Conservation (phyloP, 148 eudicot species). For the Polygonum aviculare region DNA sequence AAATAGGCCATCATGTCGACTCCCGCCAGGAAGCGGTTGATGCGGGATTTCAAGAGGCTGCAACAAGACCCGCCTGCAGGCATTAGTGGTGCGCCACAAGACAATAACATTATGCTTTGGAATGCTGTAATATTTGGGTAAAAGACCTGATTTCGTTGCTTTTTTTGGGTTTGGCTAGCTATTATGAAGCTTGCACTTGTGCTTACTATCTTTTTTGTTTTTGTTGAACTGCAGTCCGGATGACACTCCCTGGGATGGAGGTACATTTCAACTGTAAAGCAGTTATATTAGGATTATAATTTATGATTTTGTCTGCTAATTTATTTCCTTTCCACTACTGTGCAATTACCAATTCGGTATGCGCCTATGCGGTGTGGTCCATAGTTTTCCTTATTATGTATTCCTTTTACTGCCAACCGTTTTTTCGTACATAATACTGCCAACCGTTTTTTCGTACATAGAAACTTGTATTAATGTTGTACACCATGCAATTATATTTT, state of each 20-base stretch:
- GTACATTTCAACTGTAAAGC: slow-evolving; percentile 20
- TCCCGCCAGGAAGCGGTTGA: slow-evolving; percentile 59
- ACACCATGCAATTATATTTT: not conserved
- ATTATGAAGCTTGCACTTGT: not conserved
- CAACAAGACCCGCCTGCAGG: slow-evolving; percentile 77
- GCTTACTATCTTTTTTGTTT: slow-evolving; percentile 3
- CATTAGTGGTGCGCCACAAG: slow-evolving; percentile 67
- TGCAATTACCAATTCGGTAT: not conserved
- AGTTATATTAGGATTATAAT: not conserved
- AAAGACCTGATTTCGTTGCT: not conserved
- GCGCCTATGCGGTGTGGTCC: not conserved
- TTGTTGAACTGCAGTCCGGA: slow-evolving; percentile 49
- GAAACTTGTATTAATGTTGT: not conserved
- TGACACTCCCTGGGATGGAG: slow-evolving; percentile 83
- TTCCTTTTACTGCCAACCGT: not conserved
- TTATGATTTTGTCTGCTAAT: not conserved
- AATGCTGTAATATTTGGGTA: slow-evolving; percentile 76
- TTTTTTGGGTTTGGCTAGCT: not conserved
- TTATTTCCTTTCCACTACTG: not conserved
- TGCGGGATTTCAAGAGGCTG: slow-evolving; percentile 65
- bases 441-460: not conserved
- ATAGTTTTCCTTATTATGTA: not conserved
- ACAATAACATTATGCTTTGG: slow-evolving; percentile 69
- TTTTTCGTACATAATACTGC: no score
- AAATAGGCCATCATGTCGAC: slow-evolving; percentile 58